phyloP scores from a whole-genome alignment of 805 yeast species.

The Wickerhamiella kazuoi region DNA sequence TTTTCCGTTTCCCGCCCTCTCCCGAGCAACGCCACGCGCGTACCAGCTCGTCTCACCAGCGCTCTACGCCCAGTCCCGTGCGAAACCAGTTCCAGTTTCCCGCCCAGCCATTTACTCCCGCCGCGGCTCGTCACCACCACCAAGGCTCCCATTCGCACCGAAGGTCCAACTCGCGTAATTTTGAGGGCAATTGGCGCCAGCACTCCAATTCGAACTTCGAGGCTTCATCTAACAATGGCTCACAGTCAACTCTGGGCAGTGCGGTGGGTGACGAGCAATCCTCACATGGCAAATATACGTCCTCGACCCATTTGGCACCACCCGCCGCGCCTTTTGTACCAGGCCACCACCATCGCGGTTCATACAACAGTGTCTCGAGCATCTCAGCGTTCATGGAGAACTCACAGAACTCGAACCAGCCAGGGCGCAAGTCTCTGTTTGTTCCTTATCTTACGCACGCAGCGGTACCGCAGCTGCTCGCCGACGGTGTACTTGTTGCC shows the following conservation, averaged over 20 bases:
- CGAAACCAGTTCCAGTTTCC: constrained; percentile 6
- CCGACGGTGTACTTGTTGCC: constrained; percentile 79
- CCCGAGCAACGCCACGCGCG: constrained; percentile 5
- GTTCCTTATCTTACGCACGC: constrained; percentile 94
- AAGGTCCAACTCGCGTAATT: constrained; percentile 21
- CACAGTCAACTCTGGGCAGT: neutral
- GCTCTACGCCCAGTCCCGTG: constrained; percentile 3
- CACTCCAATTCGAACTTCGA: constrained; percentile 3
- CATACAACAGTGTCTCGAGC: constrained; percentile 35
- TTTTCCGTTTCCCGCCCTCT: constrained; percentile 16
- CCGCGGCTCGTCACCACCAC: constrained; percentile 7
- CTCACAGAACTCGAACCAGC: constrained; percentile 8
- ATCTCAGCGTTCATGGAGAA: constrained; percentile 10
- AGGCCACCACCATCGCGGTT: constrained; percentile 59
- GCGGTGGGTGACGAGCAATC: neutral
- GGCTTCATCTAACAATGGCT: neutral
- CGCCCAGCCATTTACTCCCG: constrained; percentile 14
- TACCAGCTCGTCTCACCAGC: neutral
- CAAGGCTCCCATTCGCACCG: constrained; percentile 30
- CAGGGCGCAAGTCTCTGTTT: constrained; percentile 46
- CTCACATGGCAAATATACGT: neutral
- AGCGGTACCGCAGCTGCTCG: constrained; percentile 70
- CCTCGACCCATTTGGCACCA: neutral
- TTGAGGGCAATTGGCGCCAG: constrained; percentile 16
- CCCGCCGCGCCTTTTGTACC: constrained; percentile 35